Evolutionary conservation across 768 basidiomycete species (phyloP), one percentile per base, ranked within the genome.

Genomic region (Termitomyces sp.): DNA sequence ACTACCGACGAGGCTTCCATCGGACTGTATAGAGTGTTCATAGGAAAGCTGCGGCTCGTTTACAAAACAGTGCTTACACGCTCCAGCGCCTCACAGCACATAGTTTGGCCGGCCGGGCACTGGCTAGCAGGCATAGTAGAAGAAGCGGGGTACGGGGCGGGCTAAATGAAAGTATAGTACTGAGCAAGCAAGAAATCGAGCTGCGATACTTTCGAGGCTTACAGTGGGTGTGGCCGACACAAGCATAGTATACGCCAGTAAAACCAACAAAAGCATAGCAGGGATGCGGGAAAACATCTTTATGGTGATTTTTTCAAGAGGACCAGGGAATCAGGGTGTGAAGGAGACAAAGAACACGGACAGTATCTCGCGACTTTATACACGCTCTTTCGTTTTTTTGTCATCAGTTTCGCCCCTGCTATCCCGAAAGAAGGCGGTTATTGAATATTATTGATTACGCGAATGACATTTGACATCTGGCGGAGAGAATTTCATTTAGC

Each of bases 31-130:
- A 10, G 4, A 22, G 24, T 9, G 20, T 35, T 3, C 18, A 28
- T 2, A 33, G 7, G 9, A 16, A 24, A 35, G 14, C 4, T 47
- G 13, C 26, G 18, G 24, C 26, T 36, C 30, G 7, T 46, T 6
- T 18, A 36, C 8, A 12, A 26, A 38, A 18, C 13, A 16, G 6
- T 9, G 56, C 62, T 53, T n/a, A 67, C 66, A 32, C 64, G 66
- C 44, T 69, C 65, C 42, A 70, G 60, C 12, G 67, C 48, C 38
- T 65, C 57, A 57, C 70, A 71, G 61, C 70, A 71, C 28, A 65
- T 63, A 12, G 66, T 57, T 58, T 65, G 63, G 8, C 63, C 65
- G 6, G 61, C 54, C 38, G 54, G 54, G 43, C 70, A 71, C 58
- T 66, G 65, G n/a, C 53, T 57, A 7, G 62, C 66, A 35, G 66